A percentile compares a stretch with the other conserved stretches of the same genome.
Evolutionary conservation across 169 alveolate species (phyloP).

Genomic region (Plasmodium malariae): DNA sequence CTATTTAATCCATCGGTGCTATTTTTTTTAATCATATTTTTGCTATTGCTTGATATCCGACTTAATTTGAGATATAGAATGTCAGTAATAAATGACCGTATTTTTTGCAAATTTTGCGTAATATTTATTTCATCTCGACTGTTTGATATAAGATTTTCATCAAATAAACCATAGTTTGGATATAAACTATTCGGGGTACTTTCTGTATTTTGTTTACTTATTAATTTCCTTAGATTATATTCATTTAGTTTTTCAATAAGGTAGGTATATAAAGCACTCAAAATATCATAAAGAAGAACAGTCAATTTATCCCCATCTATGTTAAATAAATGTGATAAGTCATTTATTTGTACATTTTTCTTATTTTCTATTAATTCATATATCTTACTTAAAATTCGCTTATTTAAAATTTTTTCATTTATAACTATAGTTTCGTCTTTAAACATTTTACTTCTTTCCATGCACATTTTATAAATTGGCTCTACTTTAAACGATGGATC

Average conservation of each 20-base stretch:
- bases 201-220: background rate
- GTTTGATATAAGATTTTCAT: slow-evolving; percentile 25
- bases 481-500: slow-evolving; percentile 22
- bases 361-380: slow-evolving; percentile 41
- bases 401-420: slow-evolving; percentile 49
- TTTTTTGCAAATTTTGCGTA: slow-evolving; percentile 28
- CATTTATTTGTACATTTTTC: slow-evolving; percentile 25
- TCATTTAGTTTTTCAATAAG: slow-evolving; percentile 31
- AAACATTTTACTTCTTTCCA: no score
- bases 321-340: slow-evolving; percentile 42
- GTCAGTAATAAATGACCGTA: slow-evolving; percentile 18
- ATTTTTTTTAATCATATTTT: background rate
- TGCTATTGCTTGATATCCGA: background rate
- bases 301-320: slow-evolving; percentile 13
- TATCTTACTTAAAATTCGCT: slow-evolving; percentile 20
- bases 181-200: background rate
- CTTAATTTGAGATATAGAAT: slow-evolving; percentile 10
- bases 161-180: slow-evolving; percentile 25
- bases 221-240: slow-evolving; percentile 1
- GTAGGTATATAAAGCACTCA: slow-evolving; percentile 28
- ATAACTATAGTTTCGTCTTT: slow-evolving; percentile 16
- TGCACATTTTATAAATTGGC: background rate
- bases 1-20: background rate
- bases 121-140: slow-evolving; percentile 19
- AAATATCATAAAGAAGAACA: slow-evolving; percentile 29